These are phyloP conservation scores for Aspergillus viridinutans DNA, from an alignment of 2,329 filamentous ascomycete genomes.

Conservation along the genomic window DNA sequence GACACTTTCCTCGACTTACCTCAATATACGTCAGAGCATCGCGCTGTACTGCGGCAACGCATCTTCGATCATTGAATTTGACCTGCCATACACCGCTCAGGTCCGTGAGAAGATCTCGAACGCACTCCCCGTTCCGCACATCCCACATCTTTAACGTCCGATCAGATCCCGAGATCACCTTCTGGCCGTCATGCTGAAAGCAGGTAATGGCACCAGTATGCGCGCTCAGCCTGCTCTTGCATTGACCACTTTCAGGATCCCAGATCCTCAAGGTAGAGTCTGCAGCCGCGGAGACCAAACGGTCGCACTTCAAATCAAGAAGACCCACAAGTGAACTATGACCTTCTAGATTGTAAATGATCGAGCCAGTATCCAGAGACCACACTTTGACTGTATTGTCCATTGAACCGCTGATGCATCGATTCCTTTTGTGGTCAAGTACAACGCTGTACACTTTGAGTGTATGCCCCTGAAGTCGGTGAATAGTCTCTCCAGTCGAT, in stretches of 20 bases:
- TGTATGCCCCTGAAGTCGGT: slow-evolving; percentile 78
- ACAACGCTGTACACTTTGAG: slow-evolving; percentile 98
- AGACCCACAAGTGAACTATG: slow-evolving; percentile 89
- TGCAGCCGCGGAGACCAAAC: slow-evolving; percentile 88
- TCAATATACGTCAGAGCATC: slow-evolving; percentile 93
- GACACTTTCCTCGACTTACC: slow-evolving; percentile 53
- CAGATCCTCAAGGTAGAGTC: slow-evolving; percentile 94
- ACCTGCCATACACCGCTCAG: slow-evolving; percentile 98
- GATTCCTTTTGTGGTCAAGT: slow-evolving; percentile 81
- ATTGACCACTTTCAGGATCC: slow-evolving; percentile 90
- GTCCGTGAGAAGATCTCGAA: slow-evolving; percentile 88
- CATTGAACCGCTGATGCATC: slow-evolving; percentile 98
- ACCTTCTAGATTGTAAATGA: slow-evolving; percentile 85
- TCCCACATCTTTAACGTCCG: slow-evolving; percentile 99
- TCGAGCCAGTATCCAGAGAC: slow-evolving; percentile 81
- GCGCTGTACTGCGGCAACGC: slow-evolving; percentile 92
- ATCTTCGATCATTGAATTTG: slow-evolving; percentile 91
- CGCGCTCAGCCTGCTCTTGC: slow-evolving; percentile 82
- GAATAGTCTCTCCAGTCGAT: slow-evolving; percentile 83
- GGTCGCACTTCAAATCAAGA: slow-evolving; percentile 81
- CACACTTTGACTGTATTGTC: slow-evolving; percentile 97
- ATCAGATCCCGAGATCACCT: slow-evolving; percentile 94
- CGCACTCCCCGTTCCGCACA: slow-evolving; percentile 82
- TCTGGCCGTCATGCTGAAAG: slow-evolving; percentile 95
- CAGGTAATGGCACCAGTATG: slow-evolving; percentile 98